phyloP scores from a whole-genome alignment of 495 filamentous ascomycete species.

The Aspergillus incahuasiensis region DNA sequence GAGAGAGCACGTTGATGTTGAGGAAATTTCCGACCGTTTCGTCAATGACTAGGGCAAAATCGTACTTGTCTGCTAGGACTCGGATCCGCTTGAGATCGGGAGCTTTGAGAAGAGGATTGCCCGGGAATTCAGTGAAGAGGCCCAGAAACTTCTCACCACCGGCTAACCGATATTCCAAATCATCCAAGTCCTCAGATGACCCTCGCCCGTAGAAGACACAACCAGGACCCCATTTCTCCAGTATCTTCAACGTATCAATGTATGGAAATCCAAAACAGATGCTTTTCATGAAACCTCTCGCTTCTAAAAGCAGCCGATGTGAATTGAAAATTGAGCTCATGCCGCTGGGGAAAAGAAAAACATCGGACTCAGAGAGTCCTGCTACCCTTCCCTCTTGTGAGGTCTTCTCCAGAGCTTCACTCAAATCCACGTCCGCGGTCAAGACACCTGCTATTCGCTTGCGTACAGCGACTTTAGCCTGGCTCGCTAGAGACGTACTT shows the following conservation, averaged over 20 bases:
- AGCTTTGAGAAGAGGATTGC: slow-evolving; percentile 82
- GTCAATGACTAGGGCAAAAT: slow-evolving; percentile 88
- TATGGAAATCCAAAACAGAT: slow-evolving; percentile 73
- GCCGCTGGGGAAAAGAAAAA: slow-evolving; percentile 81
- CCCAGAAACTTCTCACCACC: slow-evolving; percentile 74
- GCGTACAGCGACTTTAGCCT: slow-evolving; percentile 81
- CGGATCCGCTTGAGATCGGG: slow-evolving; percentile 81
- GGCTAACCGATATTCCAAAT: slow-evolving; percentile 68
- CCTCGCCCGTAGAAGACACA: slow-evolving; percentile 88
- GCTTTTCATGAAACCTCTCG: slow-evolving; percentile 38
- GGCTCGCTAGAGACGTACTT: slow-evolving; percentile 65
- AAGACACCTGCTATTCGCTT: slow-evolving; percentile 85
- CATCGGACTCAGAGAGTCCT: slow-evolving; percentile 79
- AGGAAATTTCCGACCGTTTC: slow-evolving; percentile 96
- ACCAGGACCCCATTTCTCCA: slow-evolving; percentile 91
- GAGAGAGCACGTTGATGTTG: slow-evolving; percentile 86
- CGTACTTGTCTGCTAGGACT: slow-evolving; percentile 71
- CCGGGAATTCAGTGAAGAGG: slow-evolving; percentile 91
- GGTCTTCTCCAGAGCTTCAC: slow-evolving; percentile 51
- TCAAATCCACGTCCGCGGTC: slow-evolving; percentile 64
- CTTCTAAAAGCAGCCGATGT: slow-evolving; percentile 65
- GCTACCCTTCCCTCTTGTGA: slow-evolving; percentile 49
- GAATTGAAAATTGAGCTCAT: slow-evolving; percentile 94
- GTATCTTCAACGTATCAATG: slow-evolving; percentile 90
- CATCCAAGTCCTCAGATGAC: slow-evolving; percentile 75